Percentiles rank a stretch among this genome's conserved stretches.
Conservation (phyloP, 2,329 filamentous ascomycete genomes). For the Diaporthe longicolla region DNA sequence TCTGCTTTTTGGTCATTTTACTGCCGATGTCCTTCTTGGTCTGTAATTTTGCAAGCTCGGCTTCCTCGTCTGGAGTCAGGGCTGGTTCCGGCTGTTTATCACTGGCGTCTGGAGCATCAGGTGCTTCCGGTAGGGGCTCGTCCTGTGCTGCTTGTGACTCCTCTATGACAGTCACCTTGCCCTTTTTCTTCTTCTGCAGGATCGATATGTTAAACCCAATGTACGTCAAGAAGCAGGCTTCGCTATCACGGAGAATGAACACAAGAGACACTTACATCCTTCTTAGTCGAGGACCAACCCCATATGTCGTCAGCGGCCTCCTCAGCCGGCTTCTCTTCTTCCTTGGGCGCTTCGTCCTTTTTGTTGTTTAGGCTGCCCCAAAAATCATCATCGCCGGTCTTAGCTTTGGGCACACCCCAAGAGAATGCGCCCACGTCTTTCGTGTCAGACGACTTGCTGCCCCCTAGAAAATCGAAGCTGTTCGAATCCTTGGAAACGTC, state of each 20-base stretch:
- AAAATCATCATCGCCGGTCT: constrained; percentile 55
- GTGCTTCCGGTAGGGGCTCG: constrained; percentile 30
- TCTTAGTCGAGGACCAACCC: constrained; percentile 42
- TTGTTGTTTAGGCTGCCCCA: constrained; percentile 41
- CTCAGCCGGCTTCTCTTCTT: constrained; percentile 41
- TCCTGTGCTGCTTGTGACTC: constrained; percentile 42
- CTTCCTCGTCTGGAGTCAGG: constrained; percentile 47
- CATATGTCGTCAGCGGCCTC: constrained; percentile 43
- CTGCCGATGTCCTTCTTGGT: constrained; percentile 36
- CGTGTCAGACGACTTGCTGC: constrained; percentile 49
- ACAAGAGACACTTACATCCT: constrained; percentile 35
- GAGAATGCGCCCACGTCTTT: constrained; percentile 51
- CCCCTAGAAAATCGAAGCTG: constrained; percentile 37
- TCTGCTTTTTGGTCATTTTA: constrained; percentile 35
- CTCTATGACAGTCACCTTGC: constrained; percentile 43
- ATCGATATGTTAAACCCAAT: background rate
- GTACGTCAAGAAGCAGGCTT: background rate
- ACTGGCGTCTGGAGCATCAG: background rate
- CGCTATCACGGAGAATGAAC: background rate
- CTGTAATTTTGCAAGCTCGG: constrained; percentile 49
- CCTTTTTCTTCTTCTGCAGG: constrained; percentile 49
- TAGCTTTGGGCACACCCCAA: constrained; percentile 52
- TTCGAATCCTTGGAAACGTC: constrained; percentile 53
- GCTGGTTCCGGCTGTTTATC: constrained; percentile 33
- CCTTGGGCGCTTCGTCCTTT: constrained; percentile 49